These are phyloP conservation scores for Spathaspora hagerdaliae DNA, from an alignment of 805 yeast species.

Conservation along the genomic window DNA sequence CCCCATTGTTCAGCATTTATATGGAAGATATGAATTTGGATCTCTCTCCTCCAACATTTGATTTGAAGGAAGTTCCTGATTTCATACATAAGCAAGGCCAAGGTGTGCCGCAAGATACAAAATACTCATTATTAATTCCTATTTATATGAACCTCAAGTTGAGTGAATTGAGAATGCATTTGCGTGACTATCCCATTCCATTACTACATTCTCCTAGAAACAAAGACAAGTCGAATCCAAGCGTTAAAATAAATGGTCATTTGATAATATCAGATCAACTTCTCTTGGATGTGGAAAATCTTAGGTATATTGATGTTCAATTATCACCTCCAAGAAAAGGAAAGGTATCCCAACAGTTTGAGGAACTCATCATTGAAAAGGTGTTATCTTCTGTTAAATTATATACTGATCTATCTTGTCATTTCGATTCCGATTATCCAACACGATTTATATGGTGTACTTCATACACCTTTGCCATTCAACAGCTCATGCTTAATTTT, in stretches of 20 bases:
- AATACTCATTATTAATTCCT: slow-evolving; percentile 69
- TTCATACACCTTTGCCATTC: slow-evolving; percentile 78
- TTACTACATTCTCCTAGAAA: slow-evolving; percentile 64
- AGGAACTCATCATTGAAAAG: slow-evolving; percentile 63
- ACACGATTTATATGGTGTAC: slow-evolving; percentile 81
- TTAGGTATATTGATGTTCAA: slow-evolving; percentile 61
- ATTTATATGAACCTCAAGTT: slow-evolving; percentile 51
- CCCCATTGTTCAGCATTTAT: slow-evolving; percentile 32
- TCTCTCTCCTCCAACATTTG: slow-evolving; percentile 25
- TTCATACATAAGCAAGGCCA: slow-evolving; percentile 74
- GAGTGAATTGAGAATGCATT: slow-evolving; percentile 61
- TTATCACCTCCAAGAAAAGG: slow-evolving; percentile 5
- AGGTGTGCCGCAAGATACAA: slow-evolving; percentile 70
- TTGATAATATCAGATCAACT: slow-evolving; percentile 67
- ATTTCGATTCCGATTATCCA: slow-evolving; percentile 51
- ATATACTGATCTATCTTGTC: slow-evolving; percentile 56
- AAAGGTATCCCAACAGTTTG: slow-evolving; percentile 23
- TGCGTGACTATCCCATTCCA: slow-evolving; percentile 87
- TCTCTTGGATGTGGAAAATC: slow-evolving; percentile 43
- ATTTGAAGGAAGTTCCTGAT: slow-evolving; percentile 42
- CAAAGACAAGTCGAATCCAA: slow-evolving; percentile 13
- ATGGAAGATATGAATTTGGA: slow-evolving; percentile 24
- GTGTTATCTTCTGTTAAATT: slow-evolving; percentile 74
- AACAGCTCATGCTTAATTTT: slow-evolving; percentile 70
- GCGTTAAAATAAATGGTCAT: slow-evolving; percentile 51